Base-by-base conservation (phyloP, 2,329 filamentous ascomycete genomes). In the Pseudocercospora ulei region DNA sequence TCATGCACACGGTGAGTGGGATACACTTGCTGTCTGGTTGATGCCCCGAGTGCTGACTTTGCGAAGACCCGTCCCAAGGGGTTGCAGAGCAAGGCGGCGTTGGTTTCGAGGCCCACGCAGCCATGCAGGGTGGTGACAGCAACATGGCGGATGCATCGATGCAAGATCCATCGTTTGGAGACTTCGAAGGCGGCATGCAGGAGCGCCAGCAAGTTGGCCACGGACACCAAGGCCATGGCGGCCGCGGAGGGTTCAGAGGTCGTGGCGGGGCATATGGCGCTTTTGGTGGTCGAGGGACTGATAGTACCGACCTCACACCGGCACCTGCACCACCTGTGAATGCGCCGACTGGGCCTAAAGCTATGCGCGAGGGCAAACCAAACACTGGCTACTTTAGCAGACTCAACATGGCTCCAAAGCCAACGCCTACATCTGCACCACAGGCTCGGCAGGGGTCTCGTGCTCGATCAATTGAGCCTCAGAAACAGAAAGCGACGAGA, bases 311-410 rank as follows among this genome's bases (percentile, higher is more conserved):
- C 25, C 47, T 55, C 27, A 54, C 50, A 11, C 50, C 50, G 17
- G 42, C 51, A 35, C 48, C 55, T 22, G 56, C 56, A 35, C 58
- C 59, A 13, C 59, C 59, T 3, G 40, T 58, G 35, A 60, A 61
- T 64, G 90, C 90, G 17, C 90, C 90, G 17, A 93, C 82, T 38
- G 90, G 87, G 6, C 90, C 90, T 31, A 87, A 90, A 63, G 90
- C 90, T 11, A 93, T 96, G 84, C 75, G 88, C 47, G 81, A 90
- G 62, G 85, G 86, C 18, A 68, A 86, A 7, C 82, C 83, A 35
- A 92, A 92, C 60, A 87, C 80, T 41, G 83, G 82, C 50, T 73
- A 82, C 37, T 73, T 78, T 48, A 74, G 81, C 53, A 62, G 70
- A 59, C 78, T 59, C 67, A 75, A 60, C 11, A 65, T 66, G 42